phyloP scores from a whole-genome alignment of 2,329 filamentous ascomycete genomes.

The Kalmusia sp. region DNA sequence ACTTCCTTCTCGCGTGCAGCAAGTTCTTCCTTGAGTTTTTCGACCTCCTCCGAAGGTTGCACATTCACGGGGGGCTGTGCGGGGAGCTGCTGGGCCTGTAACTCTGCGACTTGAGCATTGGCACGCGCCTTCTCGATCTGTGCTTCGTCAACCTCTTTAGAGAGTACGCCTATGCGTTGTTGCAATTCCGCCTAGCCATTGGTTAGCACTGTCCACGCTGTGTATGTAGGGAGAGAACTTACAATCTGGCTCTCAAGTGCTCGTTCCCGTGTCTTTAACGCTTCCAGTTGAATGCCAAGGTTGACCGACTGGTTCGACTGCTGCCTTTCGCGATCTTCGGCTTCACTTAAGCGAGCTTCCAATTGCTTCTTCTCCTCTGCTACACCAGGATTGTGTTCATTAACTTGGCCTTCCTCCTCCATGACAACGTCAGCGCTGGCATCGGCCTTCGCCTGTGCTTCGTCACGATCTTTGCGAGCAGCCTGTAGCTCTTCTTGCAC shows the following conservation, averaged over 20 bases:
- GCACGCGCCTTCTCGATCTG: constrained; percentile 22
- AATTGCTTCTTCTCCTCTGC: constrained; percentile 43
- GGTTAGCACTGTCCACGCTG: constrained; percentile 18
- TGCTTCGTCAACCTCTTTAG: constrained; percentile 39
- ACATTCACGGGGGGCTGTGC: constrained; percentile 9
- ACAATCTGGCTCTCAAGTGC: constrained; percentile 69
- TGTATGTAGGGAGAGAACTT: constrained; percentile 20
- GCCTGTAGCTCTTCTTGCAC: constrained; percentile 60
- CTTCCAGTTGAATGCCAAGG: constrained; percentile 51
- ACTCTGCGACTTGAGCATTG: constrained; percentile 18
- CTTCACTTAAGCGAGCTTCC: constrained; percentile 46
- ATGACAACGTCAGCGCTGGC: constrained; percentile 46
- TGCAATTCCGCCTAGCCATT: constrained; percentile 47
- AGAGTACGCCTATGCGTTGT: constrained; percentile 44
- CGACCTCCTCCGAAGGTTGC: constrained; percentile 30
- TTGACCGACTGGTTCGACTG: constrained; percentile 45
- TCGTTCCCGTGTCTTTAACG: constrained; percentile 66
- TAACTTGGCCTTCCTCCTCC: constrained; percentile 57
- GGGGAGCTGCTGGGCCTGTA: constrained; percentile 15
- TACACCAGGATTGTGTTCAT: constrained; percentile 38
- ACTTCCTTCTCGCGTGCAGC: constrained; percentile 54
- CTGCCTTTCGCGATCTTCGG: constrained; percentile 49
- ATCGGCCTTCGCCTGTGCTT: constrained; percentile 58
- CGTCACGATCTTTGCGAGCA: constrained; percentile 69
- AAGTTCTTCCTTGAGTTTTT: constrained; percentile 51